Evolutionary conservation across 345 rosid genomes (phyloP).

Genomic region (Reutealis trisperma): DNA sequence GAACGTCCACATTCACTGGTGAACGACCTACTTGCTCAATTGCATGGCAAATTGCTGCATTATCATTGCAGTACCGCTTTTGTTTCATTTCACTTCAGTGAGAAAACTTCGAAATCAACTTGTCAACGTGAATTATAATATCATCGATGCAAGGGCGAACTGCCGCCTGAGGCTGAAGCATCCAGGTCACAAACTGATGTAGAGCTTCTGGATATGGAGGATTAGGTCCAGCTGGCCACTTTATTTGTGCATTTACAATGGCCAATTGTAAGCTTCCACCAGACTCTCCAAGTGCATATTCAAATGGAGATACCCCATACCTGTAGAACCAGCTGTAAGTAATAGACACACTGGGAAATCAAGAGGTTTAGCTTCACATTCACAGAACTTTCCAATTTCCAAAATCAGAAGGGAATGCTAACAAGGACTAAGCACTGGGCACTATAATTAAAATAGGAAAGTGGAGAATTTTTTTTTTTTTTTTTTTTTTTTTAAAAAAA

Average conservation of each 20-base stretch:
- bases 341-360: background rate
- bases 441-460: background rate
- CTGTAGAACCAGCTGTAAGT: slow-evolving; percentile 34
- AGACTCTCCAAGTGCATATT: slow-evolving; percentile 94
- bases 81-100: background rate
- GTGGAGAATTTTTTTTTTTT: too few species aligned
- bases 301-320: slow-evolving; percentile 94
- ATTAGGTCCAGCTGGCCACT: slow-evolving; percentile 95
- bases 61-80: background rate
- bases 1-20: background rate
- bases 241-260: slow-evolving; percentile 85
- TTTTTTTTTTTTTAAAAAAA: too few species aligned
- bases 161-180: slow-evolving; percentile 91
- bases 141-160: slow-evolving; percentile 89
- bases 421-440: background rate
- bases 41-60: background rate
- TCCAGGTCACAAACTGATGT: slow-evolving; percentile 93
- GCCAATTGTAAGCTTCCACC: slow-evolving; percentile 98
- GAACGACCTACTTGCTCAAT: slow-evolving; percentile 5
- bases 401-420: background rate
- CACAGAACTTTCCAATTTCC: background rate
- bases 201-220: slow-evolving; percentile 87
- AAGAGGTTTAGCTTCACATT: background rate
- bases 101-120: slow-evolving; percentile 69
- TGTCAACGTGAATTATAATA: slow-evolving; percentile 89